Percentiles rank a stretch among this genome's conserved stretches.
These are phyloP conservation scores for Neofusicoccum kwambonambiense DNA, from an alignment of 2,329 filamentous ascomycete species.

Conservation along the genomic window DNA sequence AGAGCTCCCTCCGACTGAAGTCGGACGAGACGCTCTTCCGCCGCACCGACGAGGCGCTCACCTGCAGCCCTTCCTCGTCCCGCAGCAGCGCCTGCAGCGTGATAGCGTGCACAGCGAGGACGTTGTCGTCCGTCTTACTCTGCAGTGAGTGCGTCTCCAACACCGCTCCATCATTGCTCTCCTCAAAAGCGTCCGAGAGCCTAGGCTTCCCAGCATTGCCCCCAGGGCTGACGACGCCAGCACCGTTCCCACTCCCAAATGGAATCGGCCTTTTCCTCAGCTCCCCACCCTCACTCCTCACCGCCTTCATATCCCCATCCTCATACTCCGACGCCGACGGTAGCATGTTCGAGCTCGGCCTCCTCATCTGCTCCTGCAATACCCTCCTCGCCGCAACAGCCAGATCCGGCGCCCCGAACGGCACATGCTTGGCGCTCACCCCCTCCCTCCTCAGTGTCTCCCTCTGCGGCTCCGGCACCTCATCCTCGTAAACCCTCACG, in stretches of 20 bases:
- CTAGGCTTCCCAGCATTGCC: neutral
- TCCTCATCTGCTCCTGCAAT: neutral
- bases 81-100: conserved; percentile 19
- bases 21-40: conserved; percentile 9
- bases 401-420: neutral
- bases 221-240: neutral
- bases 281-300: neutral
- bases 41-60: conserved; percentile 1
- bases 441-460: neutral
- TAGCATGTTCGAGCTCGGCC: neutral
- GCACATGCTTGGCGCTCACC: neutral
- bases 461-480: neutral
- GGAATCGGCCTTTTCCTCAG: too few relatives aligned
- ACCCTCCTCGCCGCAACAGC: conserved; percentile 7
- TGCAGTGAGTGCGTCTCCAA: neutral
- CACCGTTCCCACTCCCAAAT: neutral
- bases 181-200: neutral
- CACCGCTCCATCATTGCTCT: neutral
- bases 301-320: neutral
- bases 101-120: conserved; percentile 20
- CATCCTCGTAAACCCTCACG: neutral
- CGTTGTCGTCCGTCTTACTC: conserved; percentile 12
- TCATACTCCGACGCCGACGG: neutral
- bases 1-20: neutral
- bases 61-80: conserved; percentile 12